Evolutionary conservation across 352 stramenopile species (phyloP), one percentile per base, ranked within the genome.

Genomic region (Globisporangium radiosum): DNA sequence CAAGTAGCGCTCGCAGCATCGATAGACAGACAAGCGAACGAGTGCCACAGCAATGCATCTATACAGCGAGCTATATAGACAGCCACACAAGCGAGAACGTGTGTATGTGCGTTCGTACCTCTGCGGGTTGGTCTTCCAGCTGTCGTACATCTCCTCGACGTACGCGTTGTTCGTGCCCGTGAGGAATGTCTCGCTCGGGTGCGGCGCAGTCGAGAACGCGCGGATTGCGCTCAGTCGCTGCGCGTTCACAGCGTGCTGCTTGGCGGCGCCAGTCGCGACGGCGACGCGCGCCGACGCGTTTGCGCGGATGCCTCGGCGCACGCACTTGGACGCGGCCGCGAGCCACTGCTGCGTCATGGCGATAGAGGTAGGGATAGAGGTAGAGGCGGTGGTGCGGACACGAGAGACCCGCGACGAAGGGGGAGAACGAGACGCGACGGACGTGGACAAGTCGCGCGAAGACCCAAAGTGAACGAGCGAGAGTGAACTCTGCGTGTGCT

Each of bases 111-210:
- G 17, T 25, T 56, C 56, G 25, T 60, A 87, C 65, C 77, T 96
- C 8, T 76, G 71, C 0, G 94, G 94, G 76, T 99, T 85, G 47
- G 68, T 62, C 61, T 92, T 86, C 84, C 96, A 99, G 56, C 74
- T 78, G 52, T 94, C 80, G 68, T 98, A 98, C 97, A 99, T 99
- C 63, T 97, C 82, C 73, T 99, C 97, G 25, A 98, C 89, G 75
- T 99, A 99, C 38, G 98, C 72, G 57, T 92, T 94, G 51, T 97
- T 98, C 39, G 87, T 94, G 64, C 92, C 95, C 36, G 76, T 97
- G 62, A 99, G 81, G 70, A 99, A 99, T n/a, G 73, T 90, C 69
- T 93, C 84, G 54, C 79, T 90, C 57, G 84, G 79, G 69, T 93
- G 84, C 40, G 84, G 84, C 55, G 72, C 82, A 45, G 73, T 85